phyloP scores from a whole-genome alignment of 2,329 filamentous ascomycete species.

The Gaeumannomyces tritici region DNA sequence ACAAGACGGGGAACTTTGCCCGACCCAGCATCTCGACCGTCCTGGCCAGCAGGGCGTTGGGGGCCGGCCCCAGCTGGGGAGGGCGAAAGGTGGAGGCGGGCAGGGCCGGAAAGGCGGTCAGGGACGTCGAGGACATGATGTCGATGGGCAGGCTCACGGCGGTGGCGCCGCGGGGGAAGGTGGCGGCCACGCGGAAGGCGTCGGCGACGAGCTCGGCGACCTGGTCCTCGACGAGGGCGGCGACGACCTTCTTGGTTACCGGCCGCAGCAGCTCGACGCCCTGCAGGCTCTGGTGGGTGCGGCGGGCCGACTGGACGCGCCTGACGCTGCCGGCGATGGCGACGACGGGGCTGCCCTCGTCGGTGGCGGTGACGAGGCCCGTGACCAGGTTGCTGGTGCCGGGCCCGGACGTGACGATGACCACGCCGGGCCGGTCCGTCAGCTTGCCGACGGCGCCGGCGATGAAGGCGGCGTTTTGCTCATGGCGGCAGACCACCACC shows the following conservation, averaged over 20 bases:
- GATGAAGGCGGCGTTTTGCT: constrained; percentile 41
- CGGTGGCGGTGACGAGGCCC: constrained; percentile 34
- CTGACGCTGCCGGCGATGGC: constrained; percentile 38
- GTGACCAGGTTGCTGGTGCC: constrained; percentile 36
- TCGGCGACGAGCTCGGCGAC: constrained; percentile 35
- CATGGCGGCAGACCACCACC: constrained; percentile 35
- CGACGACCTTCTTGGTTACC: constrained; percentile 29
- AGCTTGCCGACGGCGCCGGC: constrained; percentile 34
- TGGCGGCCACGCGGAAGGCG: constrained; percentile 30
- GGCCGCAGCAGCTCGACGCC: constrained; percentile 31
- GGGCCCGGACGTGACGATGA: constrained; percentile 35
- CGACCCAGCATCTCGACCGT: constrained; percentile 22
- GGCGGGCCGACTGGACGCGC: constrained; percentile 29
- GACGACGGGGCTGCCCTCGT: constrained; percentile 35
- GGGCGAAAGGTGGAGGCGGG: constrained; percentile 25
- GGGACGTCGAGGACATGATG: constrained; percentile 26
- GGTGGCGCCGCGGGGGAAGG: constrained; percentile 29
- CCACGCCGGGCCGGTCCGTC: constrained; percentile 33
- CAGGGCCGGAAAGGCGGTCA: constrained; percentile 23
- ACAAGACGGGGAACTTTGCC: constrained; percentile 30
- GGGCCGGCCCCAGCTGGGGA: constrained; percentile 28
- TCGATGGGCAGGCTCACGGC: constrained; percentile 35
- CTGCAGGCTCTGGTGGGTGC: constrained; percentile 36
- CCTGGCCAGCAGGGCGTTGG: constrained; percentile 17
- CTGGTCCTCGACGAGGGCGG: constrained; percentile 35